Percentiles rank a stretch among this genome's conserved stretches.
Evolutionary conservation across 805 yeast genomes (phyloP).

Genomic region (Candida yuanshanica): DNA sequence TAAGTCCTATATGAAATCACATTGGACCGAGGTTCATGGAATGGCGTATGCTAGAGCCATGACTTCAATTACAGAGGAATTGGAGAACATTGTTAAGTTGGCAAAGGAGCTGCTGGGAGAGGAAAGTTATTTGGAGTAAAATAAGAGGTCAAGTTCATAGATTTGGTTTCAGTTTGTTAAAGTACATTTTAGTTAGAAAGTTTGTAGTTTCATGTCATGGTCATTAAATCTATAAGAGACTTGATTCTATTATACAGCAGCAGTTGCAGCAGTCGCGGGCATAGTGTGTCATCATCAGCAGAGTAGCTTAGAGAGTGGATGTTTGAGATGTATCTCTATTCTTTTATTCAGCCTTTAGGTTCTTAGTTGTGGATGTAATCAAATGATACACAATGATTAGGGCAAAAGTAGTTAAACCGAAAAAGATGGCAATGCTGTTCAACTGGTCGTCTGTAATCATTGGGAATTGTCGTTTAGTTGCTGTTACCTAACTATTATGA

Average conservation of each 20-base stretch:
- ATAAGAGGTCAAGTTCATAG: not conserved
- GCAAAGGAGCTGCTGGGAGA: constrained; percentile 42
- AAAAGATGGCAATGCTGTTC: constrained; percentile 62
- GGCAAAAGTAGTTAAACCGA: constrained; percentile 68
- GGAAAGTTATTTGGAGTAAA: constrained; percentile 21
- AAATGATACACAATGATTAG: constrained; percentile 71
- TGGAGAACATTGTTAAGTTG: constrained; percentile 31
- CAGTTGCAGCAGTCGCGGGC: not conserved
- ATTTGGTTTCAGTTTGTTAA: not conserved
- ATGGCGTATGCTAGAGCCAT: constrained; percentile 44
- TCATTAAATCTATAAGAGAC: not conserved
- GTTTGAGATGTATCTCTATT: not conserved
- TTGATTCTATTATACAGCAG: not conserved
- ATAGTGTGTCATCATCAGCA: too few relatives aligned
- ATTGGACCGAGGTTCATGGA: constrained; percentile 45
- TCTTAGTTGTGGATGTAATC: constrained; percentile 41
- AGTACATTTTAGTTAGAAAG: not conserved
- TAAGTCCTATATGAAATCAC: constrained; percentile 22
- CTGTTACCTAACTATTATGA: too few relatives aligned
- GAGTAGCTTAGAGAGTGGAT: too few relatives aligned
- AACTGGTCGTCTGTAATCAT: constrained; percentile 87
- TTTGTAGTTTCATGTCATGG: not conserved
- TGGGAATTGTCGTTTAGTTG: constrained; percentile 1
- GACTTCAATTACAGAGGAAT: constrained; percentile 38
- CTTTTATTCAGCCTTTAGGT: constrained; percentile 5